Base-by-base conservation (phyloP, 345 rosid species). In the Nasturtium officinale region DNA sequence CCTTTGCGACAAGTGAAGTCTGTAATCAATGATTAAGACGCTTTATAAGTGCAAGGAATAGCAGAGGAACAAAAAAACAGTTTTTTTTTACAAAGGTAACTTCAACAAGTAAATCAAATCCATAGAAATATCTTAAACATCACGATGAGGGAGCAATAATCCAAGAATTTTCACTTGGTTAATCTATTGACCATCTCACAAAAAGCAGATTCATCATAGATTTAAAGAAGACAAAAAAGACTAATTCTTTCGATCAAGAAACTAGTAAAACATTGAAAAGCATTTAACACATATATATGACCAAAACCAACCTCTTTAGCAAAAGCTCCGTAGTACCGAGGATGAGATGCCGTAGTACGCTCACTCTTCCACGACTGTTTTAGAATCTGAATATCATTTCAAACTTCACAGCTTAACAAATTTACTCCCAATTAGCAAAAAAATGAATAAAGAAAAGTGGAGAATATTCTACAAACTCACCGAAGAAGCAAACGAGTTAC, bases 1-100 rank as follows among this genome's bases (percentile, higher is more conserved):
- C 75, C 37, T 62, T 69, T 73, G 67, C 45, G 32, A 52, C 53
- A 25, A 66, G 20, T 66, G 61, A 82, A 51, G 77, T 53, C 83
- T 79, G 74, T 61, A 66, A 18, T 60, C 15, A 32, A 4, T n/a
- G 25, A 57, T 47, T 13, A 43, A 32, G 45, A 12, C 12, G 16
- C 2, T 4, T 42, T 15, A 1, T 42, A 42, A 42, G 8, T 13
- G 45, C 0, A 16, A 40, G 7, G 46, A 40, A 12, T 1, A 35
- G 8, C 33, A 30, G 32, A 5, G 32, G 32, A 30, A n/a, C n/a
- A n/a, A n/a, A n/a, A n/a, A n/a, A n/a, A n/a, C n/a, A n/a, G n/a
- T n/a, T n/a, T n/a, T n/a, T n/a, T n/a, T n/a, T n/a, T n/a, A n/a
- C n/a, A n/a, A 29, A 29, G 32, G 5, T 29, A 29, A 29, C 32